Percentiles rank a stretch among this genome's conserved stretches.
Conservation (phyloP, 352 stramenopile species). For the Pythium chondricola region DNA sequence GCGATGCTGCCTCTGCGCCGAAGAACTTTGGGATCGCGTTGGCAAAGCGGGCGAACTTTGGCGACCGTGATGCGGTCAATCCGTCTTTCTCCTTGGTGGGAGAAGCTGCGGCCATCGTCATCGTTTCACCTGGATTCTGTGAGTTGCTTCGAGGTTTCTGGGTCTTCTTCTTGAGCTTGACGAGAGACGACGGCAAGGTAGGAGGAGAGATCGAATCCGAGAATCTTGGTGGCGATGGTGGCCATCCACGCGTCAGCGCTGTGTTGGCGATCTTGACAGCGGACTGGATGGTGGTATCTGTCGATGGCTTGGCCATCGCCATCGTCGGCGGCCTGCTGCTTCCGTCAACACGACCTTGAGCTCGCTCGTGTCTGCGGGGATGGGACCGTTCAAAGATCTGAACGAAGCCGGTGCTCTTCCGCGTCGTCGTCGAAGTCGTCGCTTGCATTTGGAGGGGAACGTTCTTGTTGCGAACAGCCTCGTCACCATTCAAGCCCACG, state of each 20-base stretch:
- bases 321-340: too few species aligned
- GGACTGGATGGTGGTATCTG: too few species aligned
- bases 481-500: conserved; percentile 64
- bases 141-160: conserved; percentile 10
- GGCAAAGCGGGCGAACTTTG: conserved; percentile 18
- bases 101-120: too few species aligned
- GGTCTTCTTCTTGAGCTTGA: neutral
- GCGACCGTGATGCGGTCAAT: conserved; percentile 9
- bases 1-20: conserved; percentile 1
- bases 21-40: conserved; percentile 27
- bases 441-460: conserved; percentile 53
- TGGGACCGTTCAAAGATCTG: conserved; percentile 43
- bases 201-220: too few species aligned
- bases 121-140: conserved; percentile 11
- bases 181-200: neutral
- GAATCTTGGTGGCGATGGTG: too few species aligned
- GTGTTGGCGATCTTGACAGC: too few species aligned
- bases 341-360: too few species aligned
- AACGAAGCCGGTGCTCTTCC: conserved; percentile 72
- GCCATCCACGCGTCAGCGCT: too few species aligned
- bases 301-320: too few species aligned
- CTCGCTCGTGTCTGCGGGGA: too few species aligned
- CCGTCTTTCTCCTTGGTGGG: too few species aligned
- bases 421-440: conserved; percentile 7
- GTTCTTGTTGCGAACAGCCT: conserved; percentile 87